Percentiles rank a stretch among this genome's conserved stretches.
Conservation (phyloP, 495 filamentous ascomycete species). For the Aspergillus haitiensis region DNA sequence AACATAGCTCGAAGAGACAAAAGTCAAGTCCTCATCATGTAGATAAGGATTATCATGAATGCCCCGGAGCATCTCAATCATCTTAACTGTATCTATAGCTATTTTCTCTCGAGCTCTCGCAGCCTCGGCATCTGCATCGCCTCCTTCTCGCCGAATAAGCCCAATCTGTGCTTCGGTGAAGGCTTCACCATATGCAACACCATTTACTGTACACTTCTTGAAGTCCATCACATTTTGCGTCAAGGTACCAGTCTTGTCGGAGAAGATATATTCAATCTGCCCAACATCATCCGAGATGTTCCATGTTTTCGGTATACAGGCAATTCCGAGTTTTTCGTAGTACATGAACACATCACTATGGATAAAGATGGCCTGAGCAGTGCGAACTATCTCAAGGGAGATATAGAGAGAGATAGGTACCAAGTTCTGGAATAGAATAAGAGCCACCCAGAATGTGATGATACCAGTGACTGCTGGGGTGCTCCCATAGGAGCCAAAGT, state of each 20-base stretch:
- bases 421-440: conserved; percentile 98
- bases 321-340: conserved; percentile 88
- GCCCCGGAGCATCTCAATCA: conserved; percentile 69
- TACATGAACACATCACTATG: conserved; percentile 96
- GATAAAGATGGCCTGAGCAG: conserved; percentile 93
- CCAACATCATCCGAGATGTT: conserved; percentile 98
- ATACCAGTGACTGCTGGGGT: conserved; percentile 79
- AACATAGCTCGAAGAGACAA: conserved; percentile 86
- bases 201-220: conserved; percentile 96
- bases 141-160: conserved; percentile 86
- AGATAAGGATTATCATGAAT: conserved; percentile 91
- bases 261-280: conserved; percentile 99
- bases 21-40: conserved; percentile 84
- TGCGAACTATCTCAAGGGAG: conserved; percentile 92
- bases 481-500: conserved; percentile 80
- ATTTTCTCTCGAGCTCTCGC: conserved; percentile 75
- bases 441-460: conserved; percentile 91
- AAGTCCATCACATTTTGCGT: conserved; percentile 99
- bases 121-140: conserved; percentile 78
- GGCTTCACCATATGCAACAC: conserved; percentile 91
- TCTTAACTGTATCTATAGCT: conserved; percentile 67
- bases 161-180: conserved; percentile 96
- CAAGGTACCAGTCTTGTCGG: conserved; percentile 96
- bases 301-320: conserved; percentile 97
- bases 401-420: conserved; percentile 98